A percentile compares a stretch with the other conserved stretches of the same genome.
Evolutionary conservation across 2,329 filamentous ascomycete genomes (phyloP).

Genomic region (Corinectria fuckeliana): DNA sequence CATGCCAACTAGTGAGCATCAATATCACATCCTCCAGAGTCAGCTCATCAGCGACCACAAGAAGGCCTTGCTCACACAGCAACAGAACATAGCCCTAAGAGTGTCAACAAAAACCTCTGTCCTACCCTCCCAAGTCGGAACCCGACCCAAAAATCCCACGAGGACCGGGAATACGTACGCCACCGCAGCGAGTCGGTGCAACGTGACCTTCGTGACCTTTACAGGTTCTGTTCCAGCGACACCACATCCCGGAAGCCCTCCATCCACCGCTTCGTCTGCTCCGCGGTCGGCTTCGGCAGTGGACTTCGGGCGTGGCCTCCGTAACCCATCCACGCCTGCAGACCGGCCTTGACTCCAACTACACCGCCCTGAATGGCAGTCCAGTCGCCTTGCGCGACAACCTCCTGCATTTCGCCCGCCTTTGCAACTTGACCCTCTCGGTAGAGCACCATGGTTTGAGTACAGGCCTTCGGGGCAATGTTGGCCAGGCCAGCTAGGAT

Average conservation of each 20-base stretch:
- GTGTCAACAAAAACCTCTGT: constrained; percentile 17
- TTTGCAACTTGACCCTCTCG: constrained; percentile 62
- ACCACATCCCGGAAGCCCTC: constrained; percentile 62
- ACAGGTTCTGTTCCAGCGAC: constrained; percentile 58
- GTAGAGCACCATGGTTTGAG: constrained; percentile 66
- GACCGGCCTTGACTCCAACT: constrained; percentile 72
- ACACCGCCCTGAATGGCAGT: constrained; percentile 74
- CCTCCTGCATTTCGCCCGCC: constrained; percentile 68
- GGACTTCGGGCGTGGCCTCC: constrained; percentile 56
- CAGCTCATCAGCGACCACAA: background rate
- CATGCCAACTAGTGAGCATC: no score
- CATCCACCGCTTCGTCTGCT: constrained; percentile 59
- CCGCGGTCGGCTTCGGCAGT: constrained; percentile 52
- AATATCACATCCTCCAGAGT: background rate
- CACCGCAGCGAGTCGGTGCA: constrained; percentile 10
- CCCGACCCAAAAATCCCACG: constrained; percentile 5
- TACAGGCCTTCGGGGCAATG: constrained; percentile 71
- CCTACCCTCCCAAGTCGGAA: constrained; percentile 11
- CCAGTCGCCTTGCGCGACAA: constrained; percentile 74
- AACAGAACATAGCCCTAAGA: background rate
- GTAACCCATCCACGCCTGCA: constrained; percentile 72
- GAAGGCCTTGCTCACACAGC: background rate
- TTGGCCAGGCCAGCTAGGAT: constrained; percentile 77
- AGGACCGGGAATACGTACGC: constrained; percentile 12
- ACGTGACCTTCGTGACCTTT: constrained; percentile 18